Evolutionary conservation across 2,329 filamentous ascomycete species (phyloP).

Genomic region (Nothophoma quercina): DNA sequence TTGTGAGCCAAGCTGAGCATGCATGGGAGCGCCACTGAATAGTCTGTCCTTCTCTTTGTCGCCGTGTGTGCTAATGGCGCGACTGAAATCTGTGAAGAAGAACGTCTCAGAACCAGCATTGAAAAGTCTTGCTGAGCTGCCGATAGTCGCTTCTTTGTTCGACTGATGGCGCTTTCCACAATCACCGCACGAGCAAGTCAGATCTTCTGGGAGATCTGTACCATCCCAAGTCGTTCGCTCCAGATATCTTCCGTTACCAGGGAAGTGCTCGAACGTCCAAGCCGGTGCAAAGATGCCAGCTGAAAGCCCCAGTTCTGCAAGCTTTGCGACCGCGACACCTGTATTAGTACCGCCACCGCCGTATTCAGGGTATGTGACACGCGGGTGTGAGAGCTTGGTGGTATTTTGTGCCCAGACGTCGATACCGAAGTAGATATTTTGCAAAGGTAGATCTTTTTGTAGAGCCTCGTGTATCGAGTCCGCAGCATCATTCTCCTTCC

Average conservation of each 20-base stretch:
- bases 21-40: slow-evolving; percentile 25
- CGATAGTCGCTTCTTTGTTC: slow-evolving; percentile 37
- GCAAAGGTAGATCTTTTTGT: slow-evolving; percentile 29
- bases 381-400: slow-evolving; percentile 33
- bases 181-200: slow-evolving; percentile 47
- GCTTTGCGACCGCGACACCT: slow-evolving; percentile 49
- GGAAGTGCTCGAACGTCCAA: slow-evolving; percentile 58
- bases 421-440: slow-evolving; percentile 52
- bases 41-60: slow-evolving; percentile 18
- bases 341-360: slow-evolving; percentile 54
- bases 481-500: slow-evolving; percentile 43
- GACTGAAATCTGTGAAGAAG: slow-evolving; percentile 50
- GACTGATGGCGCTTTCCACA: slow-evolving; percentile 25
- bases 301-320: slow-evolving; percentile 47
- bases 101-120: slow-evolving; percentile 46
- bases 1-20: slow-evolving; percentile 45
- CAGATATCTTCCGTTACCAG: slow-evolving; percentile 30
- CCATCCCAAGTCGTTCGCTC: slow-evolving; percentile 50
- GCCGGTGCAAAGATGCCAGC: slow-evolving; percentile 56
- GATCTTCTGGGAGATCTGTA: slow-evolving; percentile 26
- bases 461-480: slow-evolving; percentile 36
- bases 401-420: slow-evolving; percentile 58
- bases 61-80: slow-evolving; percentile 37
- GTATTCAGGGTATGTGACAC: slow-evolving; percentile 49
- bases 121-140: slow-evolving; percentile 36